Conservation (phyloP, 768 basidiomycete genomes). For the Suillus clintonianus region DNA sequence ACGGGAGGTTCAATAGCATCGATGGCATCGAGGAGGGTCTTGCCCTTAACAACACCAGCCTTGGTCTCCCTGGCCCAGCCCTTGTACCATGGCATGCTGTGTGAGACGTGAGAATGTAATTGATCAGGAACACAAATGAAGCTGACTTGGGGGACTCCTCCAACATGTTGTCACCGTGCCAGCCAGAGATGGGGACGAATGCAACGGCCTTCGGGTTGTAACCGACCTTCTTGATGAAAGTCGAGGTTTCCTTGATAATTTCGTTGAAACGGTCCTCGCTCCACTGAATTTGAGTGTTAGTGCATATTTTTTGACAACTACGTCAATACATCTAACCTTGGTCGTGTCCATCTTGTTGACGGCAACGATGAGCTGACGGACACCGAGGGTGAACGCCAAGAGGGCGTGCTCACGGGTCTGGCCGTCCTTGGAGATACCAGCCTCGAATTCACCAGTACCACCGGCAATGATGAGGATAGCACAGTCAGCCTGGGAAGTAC, state of each 20-base stretch:
- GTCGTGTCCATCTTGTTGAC: slow-evolving; percentile 99
- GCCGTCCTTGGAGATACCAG: slow-evolving; percentile 99
- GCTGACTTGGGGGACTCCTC: slow-evolving; percentile 94
- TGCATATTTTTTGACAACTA: not conserved
- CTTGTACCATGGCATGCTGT: slow-evolving; percentile 99
- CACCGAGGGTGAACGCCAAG: slow-evolving; percentile 99
- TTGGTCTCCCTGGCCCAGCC: slow-evolving; percentile 99
- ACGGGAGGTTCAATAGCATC: slow-evolving; percentile 98
- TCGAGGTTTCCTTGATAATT: slow-evolving; percentile 97
- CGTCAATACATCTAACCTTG: slow-evolving; percentile 56
- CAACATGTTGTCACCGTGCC: slow-evolving; percentile 99
- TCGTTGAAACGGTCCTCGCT: slow-evolving; percentile 99
- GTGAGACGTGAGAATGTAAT: slow-evolving; percentile 17
- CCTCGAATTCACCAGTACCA: slow-evolving; percentile 99
- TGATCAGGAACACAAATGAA: not conserved
- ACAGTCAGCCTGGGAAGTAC: slow-evolving; percentile 99
- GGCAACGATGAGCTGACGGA: slow-evolving; percentile 99
- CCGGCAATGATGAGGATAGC: slow-evolving; percentile 99
- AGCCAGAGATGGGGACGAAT: slow-evolving; percentile 99
- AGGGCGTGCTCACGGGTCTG: slow-evolving; percentile 99
- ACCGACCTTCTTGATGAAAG: slow-evolving; percentile 99
- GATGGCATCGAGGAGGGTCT: slow-evolving; percentile 99
- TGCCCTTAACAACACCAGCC: slow-evolving; percentile 90
- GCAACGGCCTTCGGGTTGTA: slow-evolving; percentile 99
- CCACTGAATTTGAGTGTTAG: slow-evolving; percentile 62